phyloP scores from a whole-genome alignment of 306 rosid species.

The Arachis hypogaea region DNA sequence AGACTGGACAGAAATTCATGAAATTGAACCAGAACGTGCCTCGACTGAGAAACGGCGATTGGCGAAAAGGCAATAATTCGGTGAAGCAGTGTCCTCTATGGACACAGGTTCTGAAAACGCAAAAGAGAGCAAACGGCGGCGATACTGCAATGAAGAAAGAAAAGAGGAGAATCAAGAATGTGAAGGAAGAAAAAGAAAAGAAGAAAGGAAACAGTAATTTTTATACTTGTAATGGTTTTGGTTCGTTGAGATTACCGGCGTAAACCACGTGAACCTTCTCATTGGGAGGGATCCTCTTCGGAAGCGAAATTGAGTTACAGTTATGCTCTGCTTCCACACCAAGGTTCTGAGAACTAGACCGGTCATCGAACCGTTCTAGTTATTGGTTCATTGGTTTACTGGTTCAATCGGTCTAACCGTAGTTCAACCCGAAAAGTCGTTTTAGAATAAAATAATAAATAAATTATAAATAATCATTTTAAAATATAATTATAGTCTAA shows the following conservation, averaged over 20 bases:
- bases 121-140: slow-evolving; percentile 61
- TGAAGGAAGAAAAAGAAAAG: background rate
- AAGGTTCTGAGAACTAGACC: no score
- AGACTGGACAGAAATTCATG: background rate
- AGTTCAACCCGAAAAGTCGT: no score
- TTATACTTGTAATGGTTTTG: background rate
- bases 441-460: no score
- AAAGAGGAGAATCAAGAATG: background rate
- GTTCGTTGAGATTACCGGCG: slow-evolving; percentile 54
- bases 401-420: no score
- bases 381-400: no score
- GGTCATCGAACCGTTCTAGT: no score
- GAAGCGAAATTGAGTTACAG: background rate
- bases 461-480: no score
- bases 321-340: no score
- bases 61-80: slow-evolving; percentile 43
- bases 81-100: slow-evolving; percentile 36
- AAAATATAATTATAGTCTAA: no score
- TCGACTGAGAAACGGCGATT: slow-evolving; percentile 44
- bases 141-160: slow-evolving; percentile 53
- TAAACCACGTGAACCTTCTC: slow-evolving; percentile 63
- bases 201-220: background rate
- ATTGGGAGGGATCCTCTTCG: slow-evolving; percentile 35
- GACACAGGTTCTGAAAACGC: slow-evolving; percentile 42
- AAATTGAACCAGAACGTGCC: slow-evolving; percentile 38